Percentiles rank a stretch among this genome's conserved stretches.
phyloP scores from a whole-genome alignment of 2,329 filamentous ascomycete genomes.

The Penicillium sp. region DNA sequence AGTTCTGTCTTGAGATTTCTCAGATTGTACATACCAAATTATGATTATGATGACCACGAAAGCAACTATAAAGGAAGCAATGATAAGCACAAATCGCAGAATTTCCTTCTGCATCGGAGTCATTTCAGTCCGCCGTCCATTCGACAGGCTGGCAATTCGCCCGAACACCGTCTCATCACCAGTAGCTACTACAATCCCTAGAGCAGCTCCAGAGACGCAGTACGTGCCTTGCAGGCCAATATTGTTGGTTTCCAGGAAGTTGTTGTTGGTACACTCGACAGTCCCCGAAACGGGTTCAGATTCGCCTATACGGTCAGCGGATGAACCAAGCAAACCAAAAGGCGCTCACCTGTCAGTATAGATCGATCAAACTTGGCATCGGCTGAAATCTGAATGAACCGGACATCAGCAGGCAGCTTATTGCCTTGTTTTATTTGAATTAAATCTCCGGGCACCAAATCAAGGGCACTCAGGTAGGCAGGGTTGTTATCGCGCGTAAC shows the following conservation, averaged over 20 bases:
- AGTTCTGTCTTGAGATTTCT: not conserved
- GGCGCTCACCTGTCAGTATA: constrained; percentile 66
- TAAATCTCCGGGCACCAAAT: constrained; percentile 75
- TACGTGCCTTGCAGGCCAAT: constrained; percentile 82
- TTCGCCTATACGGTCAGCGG: constrained; percentile 59
- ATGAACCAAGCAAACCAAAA: not conserved
- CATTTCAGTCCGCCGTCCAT: constrained; percentile 68
- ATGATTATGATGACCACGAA: constrained; percentile 61
- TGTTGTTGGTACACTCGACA: constrained; percentile 70
- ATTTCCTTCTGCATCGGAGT: constrained; percentile 76
- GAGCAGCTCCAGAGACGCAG: constrained; percentile 70
- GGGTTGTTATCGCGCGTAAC: constrained; percentile 65
- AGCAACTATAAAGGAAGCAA: constrained; percentile 69
- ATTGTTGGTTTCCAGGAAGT: constrained; percentile 77
- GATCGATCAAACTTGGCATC: constrained; percentile 75
- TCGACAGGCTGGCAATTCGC: constrained; percentile 73
- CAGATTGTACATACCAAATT: constrained; percentile 59
- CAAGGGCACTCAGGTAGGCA: constrained; percentile 55
- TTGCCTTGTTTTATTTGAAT: constrained; percentile 72
- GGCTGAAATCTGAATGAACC: constrained; percentile 70
- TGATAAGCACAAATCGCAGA: constrained; percentile 71
- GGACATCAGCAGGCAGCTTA: constrained; percentile 74
- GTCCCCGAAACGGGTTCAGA: constrained; percentile 67
- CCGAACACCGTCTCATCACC: constrained; percentile 77
- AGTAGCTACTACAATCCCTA: constrained; percentile 72